Conservation (phyloP, 169 alveolate genomes). For the Theileria orientalis region DNA sequence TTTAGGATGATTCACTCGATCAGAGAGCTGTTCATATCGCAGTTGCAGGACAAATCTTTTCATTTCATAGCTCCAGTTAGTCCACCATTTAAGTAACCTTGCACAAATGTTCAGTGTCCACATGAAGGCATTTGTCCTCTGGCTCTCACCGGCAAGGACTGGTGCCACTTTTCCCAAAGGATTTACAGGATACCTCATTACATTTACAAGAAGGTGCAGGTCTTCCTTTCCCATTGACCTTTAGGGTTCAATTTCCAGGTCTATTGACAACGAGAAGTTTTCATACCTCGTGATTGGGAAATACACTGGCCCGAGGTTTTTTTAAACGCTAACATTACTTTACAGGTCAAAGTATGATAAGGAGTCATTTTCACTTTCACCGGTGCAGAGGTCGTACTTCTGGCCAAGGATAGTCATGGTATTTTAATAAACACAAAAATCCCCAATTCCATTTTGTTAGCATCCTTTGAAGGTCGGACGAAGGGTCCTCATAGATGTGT, state of each 20-base stretch:
- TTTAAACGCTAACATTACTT: neutral
- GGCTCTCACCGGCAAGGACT: slow-evolving; percentile 85
- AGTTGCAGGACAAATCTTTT: slow-evolving; percentile 70
- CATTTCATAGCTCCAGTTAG: slow-evolving; percentile 81
- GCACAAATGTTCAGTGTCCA: slow-evolving; percentile 81
- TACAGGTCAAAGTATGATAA: slow-evolving; percentile 10
- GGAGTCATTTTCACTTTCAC: slow-evolving; percentile 67
- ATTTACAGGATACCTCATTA: slow-evolving; percentile 81
- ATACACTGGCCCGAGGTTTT: slow-evolving; percentile 69
- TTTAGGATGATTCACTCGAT: slow-evolving; percentile 83
- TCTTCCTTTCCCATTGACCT: neutral
- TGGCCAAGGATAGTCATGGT: slow-evolving; percentile 84
- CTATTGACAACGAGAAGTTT: slow-evolving; percentile 81
- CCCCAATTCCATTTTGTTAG: neutral
- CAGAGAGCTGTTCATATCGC: slow-evolving; percentile 83
- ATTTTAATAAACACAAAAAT: no score
- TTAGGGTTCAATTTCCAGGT: slow-evolving; percentile 71
- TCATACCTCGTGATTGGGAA: slow-evolving; percentile 78
- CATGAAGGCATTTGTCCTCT: slow-evolving; percentile 89
- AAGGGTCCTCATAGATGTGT: slow-evolving; percentile 82
- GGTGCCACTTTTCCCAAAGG: slow-evolving; percentile 87
- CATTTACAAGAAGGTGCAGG: slow-evolving; percentile 75
- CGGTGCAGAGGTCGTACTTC: slow-evolving; percentile 78
- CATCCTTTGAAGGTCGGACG: slow-evolving; percentile 83
- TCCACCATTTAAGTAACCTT: no score